Conservation (phyloP, 768 basidiomycete species). For the Mycena pura region DNA sequence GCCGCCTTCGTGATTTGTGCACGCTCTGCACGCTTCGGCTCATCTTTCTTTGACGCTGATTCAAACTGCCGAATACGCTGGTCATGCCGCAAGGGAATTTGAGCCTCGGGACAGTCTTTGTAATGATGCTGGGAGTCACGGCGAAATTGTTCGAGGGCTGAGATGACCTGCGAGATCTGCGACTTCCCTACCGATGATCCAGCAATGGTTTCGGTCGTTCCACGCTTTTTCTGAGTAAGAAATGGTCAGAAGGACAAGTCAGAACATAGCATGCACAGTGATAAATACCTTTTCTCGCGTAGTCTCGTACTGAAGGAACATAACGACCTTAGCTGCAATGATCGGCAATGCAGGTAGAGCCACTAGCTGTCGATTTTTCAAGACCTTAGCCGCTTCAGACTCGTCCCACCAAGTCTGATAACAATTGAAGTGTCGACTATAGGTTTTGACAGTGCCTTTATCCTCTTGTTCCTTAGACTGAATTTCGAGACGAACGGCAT, state of each 20-base stretch:
- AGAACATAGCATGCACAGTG: no score
- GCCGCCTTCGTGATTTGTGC: conserved; percentile 32
- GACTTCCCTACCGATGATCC: conserved; percentile 36
- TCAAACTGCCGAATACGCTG: conserved; percentile 28
- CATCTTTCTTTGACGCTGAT: conserved; percentile 21
- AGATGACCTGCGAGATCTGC: conserved; percentile 36
- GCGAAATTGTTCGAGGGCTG: conserved; percentile 34
- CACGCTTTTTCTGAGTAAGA: conserved; percentile 13
- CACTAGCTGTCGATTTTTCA: conserved; percentile 1
- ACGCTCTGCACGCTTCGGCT: conserved; percentile 24
- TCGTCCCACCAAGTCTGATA: conserved; percentile 33
- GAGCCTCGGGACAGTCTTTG: conserved; percentile 22
- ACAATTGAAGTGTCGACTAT: conserved; percentile 33
- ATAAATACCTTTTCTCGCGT: conserved; percentile 36
- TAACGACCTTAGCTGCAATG: conserved; percentile 35
- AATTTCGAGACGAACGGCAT: conserved; percentile 7
- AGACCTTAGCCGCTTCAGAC: conserved; percentile 19
- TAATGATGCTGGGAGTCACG: conserved; percentile 31
- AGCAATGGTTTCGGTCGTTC: conserved; percentile 21
- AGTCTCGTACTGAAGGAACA: conserved; percentile 39
- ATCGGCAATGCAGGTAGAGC: conserved; percentile 36
- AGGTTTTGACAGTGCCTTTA: conserved; percentile 33
- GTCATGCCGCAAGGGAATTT: conserved; percentile 28
- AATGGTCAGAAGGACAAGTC: neutral
- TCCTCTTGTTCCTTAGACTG: conserved; percentile 23